Evolutionary conservation across 129 eudicot genomes (phyloP), one percentile per base, ranked within the genome.

Genomic region (Kitagawia praeruptora): DNA sequence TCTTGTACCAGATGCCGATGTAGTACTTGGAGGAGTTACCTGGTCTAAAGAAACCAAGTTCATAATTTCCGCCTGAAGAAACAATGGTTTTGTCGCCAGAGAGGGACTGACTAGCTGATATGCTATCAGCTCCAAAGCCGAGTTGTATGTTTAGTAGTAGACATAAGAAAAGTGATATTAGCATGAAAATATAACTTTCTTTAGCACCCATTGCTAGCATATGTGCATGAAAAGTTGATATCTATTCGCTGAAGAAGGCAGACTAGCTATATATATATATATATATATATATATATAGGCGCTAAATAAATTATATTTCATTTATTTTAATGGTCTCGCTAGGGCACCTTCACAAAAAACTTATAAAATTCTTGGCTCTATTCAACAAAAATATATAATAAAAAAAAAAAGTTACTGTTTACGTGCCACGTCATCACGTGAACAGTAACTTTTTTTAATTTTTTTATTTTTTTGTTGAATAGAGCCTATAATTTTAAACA

Each of bases 31-130:
- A 83, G 34, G 88, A 86, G 13, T 81, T 81, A 78, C 90, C 88
- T 76, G 87, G 85, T 28, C 48, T 78, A 79, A 86, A 86, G 78
- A 89, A 89, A n/a, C 93, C 93, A 12, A 86, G 66, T 44, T 80
- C 87, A 49, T 86, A 89, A 19, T 44, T 81, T 61, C 81, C 86
- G 54, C 75, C 81, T 2, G 75, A 28, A 5, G 88, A 86, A n/a
- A 79, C 49, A n/a, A 89, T 76, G 27, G 90, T 89, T 34, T 81
- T 77, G 69, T 89, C 79, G 4, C 88, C 90, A 44, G 89, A 87
- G 3, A 85, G 76, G 49, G 90, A 78, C 31, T 85, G 84, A 70
- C 39, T 79, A 69, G 48, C 83, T 15, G 75, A 70, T 19, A 89
- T 85, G 70, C 80, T 85, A 61, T 86, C 87, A 13, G 84, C 82